phyloP scores from a whole-genome alignment of 2,329 filamentous ascomycete species.

The Tolypocladium paradoxum region DNA sequence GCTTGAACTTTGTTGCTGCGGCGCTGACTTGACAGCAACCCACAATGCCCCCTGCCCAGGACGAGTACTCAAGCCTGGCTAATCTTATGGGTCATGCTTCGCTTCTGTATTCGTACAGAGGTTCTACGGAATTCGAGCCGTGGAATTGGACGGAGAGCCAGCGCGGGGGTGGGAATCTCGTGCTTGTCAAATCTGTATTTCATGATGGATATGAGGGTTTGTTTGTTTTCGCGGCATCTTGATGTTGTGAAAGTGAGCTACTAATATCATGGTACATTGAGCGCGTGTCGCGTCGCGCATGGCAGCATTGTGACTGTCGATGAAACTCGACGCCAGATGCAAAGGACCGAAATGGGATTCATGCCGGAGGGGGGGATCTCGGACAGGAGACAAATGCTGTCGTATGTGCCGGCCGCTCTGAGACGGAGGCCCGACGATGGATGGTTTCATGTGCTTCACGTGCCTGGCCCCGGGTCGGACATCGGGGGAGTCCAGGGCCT shows the following conservation, averaged over 20 bases:
- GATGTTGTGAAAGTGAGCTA: neutral
- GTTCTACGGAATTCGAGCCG: neutral
- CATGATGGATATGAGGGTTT: neutral
- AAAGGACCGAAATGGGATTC: neutral
- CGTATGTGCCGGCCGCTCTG: neutral
- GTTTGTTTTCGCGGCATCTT: neutral
- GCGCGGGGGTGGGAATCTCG: neutral
- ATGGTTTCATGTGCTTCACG: neutral
- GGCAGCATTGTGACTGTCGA: neutral
- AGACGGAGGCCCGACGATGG: neutral
- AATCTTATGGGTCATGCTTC: neutral
- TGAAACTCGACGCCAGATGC: neutral
- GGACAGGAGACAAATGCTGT: neutral
- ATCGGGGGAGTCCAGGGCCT: neutral
- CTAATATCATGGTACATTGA: neutral
- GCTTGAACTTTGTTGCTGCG: neutral
- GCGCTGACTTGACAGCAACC: neutral
- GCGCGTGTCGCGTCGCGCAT: neutral
- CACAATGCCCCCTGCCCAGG: neutral
- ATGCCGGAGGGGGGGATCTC: neutral
- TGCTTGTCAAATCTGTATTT: neutral
- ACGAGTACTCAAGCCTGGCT: neutral
- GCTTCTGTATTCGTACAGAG: neutral
- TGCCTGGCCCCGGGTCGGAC: neutral
- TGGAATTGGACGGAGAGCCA: no score